Percentiles rank a stretch among this genome's conserved stretches.
Evolutionary conservation across 345 rosid species (phyloP).

Genomic region (Lagerstroemia speciosa): DNA sequence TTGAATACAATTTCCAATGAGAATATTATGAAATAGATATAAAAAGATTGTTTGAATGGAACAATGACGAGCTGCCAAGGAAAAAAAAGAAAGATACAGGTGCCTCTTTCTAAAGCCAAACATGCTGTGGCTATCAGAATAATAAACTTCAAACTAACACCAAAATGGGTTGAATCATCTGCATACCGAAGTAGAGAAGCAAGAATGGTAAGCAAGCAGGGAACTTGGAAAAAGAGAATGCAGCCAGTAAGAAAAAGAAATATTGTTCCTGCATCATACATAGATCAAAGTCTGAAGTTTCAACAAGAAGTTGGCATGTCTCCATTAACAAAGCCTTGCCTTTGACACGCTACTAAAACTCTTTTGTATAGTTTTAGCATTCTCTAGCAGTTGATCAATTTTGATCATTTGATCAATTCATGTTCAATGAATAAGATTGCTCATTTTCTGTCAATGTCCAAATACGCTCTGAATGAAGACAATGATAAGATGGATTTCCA

Average conservation of each 20-base stretch:
- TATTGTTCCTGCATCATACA: not conserved
- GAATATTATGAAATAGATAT: not conserved
- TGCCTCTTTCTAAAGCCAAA: not conserved
- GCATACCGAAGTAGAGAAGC: too few species aligned
- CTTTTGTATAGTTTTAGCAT: not conserved
- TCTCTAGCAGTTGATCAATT: not conserved
- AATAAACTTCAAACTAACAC: not conserved
- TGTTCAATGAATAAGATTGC: not conserved
- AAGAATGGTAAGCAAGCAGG: not conserved
- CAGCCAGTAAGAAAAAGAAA: not conserved
- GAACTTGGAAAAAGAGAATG: not conserved
- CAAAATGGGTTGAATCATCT: not conserved
- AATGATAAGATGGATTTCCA: not conserved
- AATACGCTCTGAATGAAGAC: not conserved
- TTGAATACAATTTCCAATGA: not conserved
- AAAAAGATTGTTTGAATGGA: not conserved
- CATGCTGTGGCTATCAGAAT: not conserved
- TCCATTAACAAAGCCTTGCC: not conserved
- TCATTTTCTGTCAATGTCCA: not conserved
- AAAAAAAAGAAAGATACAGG: not conserved
- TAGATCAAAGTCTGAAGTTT: not conserved
- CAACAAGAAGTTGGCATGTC: not conserved
- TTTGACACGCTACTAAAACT: not conserved
- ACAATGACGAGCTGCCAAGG: not conserved
- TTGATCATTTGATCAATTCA: not conserved